Evolutionary conservation across 352 stramenopile genomes (phyloP).

Genomic region (Plasmopara muralis): DNA sequence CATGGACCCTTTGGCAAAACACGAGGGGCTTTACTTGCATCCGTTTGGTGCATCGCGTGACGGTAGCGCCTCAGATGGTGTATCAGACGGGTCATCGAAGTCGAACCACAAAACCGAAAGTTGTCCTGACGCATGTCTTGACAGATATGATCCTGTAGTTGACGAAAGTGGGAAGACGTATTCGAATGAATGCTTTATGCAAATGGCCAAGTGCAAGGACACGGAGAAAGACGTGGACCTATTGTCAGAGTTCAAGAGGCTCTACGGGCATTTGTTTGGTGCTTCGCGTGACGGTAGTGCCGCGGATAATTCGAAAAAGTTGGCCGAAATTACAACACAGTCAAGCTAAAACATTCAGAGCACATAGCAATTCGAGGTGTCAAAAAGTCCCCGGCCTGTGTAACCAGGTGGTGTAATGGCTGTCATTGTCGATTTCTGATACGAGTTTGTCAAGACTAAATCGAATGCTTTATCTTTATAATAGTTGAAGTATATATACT

Average conservation of each 20-base stretch:
- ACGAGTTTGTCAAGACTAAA: too few relatives aligned
- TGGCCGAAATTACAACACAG: too few relatives aligned
- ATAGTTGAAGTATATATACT: too few relatives aligned
- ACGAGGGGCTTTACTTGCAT: slow-evolving; percentile 7
- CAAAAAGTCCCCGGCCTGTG: too few relatives aligned
- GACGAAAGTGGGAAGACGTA: slow-evolving; percentile 33
- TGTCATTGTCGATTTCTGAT: too few relatives aligned
- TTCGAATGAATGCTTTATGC: slow-evolving; percentile 33
- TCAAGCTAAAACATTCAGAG: too few relatives aligned
- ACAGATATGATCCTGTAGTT: slow-evolving; percentile 33
- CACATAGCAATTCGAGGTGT: too few relatives aligned
- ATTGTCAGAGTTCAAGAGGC: slow-evolving; percentile 9
- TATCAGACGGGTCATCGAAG: slow-evolving; percentile 9
- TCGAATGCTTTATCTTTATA: too few relatives aligned
- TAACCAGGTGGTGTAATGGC: too few relatives aligned
- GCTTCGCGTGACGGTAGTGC: slow-evolving; percentile 6
- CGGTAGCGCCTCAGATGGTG: slow-evolving; percentile 4
- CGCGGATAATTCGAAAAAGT: too few relatives aligned
- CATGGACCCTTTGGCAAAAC: slow-evolving; percentile 3
- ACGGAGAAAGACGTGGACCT: slow-evolving; percentile 16
- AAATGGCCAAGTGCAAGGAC: slow-evolving; percentile 29
- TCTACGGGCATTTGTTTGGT: slow-evolving; percentile 18
- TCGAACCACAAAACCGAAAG: slow-evolving; percentile 1
- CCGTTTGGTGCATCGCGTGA: slow-evolving; percentile 5
- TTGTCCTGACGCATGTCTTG: slow-evolving; percentile 29